Percentiles rank a stretch among this genome's conserved stretches.
Conservation (phyloP, 306 rosid species). For the Chamaecrista fasciculata region DNA sequence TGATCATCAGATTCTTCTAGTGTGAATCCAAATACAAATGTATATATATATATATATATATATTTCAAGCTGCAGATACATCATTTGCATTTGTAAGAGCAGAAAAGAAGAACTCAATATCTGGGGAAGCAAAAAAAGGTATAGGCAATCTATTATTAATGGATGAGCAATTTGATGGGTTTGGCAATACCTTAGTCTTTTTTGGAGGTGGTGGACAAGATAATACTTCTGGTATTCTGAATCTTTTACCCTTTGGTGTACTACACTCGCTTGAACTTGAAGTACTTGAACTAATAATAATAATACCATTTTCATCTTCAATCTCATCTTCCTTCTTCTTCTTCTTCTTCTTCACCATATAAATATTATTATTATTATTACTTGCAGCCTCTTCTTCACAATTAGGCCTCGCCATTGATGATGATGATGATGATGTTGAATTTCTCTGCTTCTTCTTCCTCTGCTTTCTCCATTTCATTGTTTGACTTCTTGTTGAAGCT, state of each 20-base stretch:
- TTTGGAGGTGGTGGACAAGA: slow-evolving; percentile 68
- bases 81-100: slow-evolving; percentile 27
- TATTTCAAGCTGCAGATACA: not conserved
- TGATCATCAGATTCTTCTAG: too few species aligned
- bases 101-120: slow-evolving; percentile 49
- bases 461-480: slow-evolving; percentile 6
- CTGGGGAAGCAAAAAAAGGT: slow-evolving; percentile 52
- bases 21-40: too few species aligned
- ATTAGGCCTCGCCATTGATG: slow-evolving; percentile 14
- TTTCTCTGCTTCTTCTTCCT: slow-evolving; percentile 30
- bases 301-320: too few species aligned
- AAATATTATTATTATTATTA: too few species aligned
- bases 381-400: not conserved
- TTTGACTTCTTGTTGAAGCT: slow-evolving; percentile 29
- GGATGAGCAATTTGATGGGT: slow-evolving; percentile 24
- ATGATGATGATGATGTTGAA: slow-evolving; percentile 4
- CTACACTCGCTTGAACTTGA: slow-evolving; percentile 27
- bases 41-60: not conserved
- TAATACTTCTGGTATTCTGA: slow-evolving; percentile 43
- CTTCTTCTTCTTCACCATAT: not conserved
- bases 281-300: too few species aligned
- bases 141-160: slow-evolving; percentile 44
- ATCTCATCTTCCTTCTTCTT: not conserved
- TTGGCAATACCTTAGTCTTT: slow-evolving; percentile 40
- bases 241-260: slow-evolving; percentile 57